These are phyloP conservation scores for Leersia perrieri DNA, from an alignment of 176 grass and related monocot genomes.

Conservation along the genomic window DNA sequence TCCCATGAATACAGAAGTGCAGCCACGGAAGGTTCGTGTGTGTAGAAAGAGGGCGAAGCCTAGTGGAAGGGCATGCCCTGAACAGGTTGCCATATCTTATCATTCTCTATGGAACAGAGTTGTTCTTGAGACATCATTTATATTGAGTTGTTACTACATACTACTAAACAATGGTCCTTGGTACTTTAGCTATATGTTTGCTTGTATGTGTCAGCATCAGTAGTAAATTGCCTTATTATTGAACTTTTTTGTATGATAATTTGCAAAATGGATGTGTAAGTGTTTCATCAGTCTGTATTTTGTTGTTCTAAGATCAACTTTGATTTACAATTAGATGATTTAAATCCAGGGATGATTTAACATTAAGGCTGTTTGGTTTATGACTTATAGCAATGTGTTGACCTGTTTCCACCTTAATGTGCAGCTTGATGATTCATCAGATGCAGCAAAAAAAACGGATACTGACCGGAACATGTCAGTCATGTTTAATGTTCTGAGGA, in stretches of 20 bases:
- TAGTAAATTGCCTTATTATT: neutral
- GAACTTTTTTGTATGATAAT: neutral
- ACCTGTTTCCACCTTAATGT: neutral
- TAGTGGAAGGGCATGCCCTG: slow-evolving; percentile 47
- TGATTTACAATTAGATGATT: neutral
- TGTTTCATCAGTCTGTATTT: neutral
- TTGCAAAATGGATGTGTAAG: neutral
- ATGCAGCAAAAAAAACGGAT: slow-evolving; percentile 56
- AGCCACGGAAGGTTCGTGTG: slow-evolving; percentile 22
- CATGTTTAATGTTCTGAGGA: slow-evolving; percentile 77
- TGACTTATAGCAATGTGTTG: neutral
- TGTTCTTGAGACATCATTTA: neutral
- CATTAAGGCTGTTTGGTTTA: neutral
- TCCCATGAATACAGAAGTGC: slow-evolving; percentile 72
- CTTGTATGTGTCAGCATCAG: neutral
- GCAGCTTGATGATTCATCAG: slow-evolving; percentile 59
- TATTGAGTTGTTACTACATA: neutral
- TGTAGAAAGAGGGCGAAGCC: slow-evolving; percentile 46
- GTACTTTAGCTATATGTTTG: neutral
- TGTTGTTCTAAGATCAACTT: neutral
- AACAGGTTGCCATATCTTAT: slow-evolving; percentile 48
- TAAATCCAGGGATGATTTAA: neutral
- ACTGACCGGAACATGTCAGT: slow-evolving; percentile 72
- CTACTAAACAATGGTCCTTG: neutral
- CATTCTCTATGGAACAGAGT: neutral